phyloP scores from a whole-genome alignment of 768 basidiomycete species.

The Suillus weaverae region DNA sequence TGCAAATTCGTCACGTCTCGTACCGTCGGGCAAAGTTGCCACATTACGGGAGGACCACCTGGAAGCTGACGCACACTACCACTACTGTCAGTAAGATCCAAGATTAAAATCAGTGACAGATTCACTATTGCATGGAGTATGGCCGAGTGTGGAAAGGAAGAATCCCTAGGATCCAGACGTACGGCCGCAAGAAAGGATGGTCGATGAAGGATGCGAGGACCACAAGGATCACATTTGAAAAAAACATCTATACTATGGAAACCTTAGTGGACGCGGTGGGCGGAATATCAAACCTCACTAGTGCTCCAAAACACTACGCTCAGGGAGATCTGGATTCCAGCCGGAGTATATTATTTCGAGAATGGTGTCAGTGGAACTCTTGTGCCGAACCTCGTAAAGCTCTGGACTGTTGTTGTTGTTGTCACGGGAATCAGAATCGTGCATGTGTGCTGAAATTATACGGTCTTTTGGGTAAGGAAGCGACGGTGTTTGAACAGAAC shows the following conservation, averaged over 20 bases:
- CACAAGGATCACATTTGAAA: conserved; percentile 86
- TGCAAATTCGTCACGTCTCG: conserved; percentile 80
- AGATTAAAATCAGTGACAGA: conserved; percentile 11
- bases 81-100: conserved; percentile 12
- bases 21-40: conserved; percentile 68
- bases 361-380: conserved; percentile 50
- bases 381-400: conserved; percentile 36
- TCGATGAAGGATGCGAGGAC: conserved; percentile 80
- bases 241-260: conserved; percentile 74
- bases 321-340: conserved; percentile 85
- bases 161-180: conserved; percentile 76
- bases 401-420: conserved; percentile 55
- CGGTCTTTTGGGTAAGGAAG: background rate
- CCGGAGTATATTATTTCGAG: conserved; percentile 72
- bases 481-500: conserved; percentile 8
- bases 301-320: conserved; percentile 69
- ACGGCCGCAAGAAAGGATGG: conserved; percentile 79
- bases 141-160: conserved; percentile 85
- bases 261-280: conserved; percentile 13
- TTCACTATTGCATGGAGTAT: conserved; percentile 88
- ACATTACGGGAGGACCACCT: conserved; percentile 77
- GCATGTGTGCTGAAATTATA: conserved; percentile 36
- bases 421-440: conserved; percentile 40
- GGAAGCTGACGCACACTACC: conserved; percentile 78
- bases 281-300: conserved; percentile 48